Conservation (phyloP, 2,329 filamentous ascomycete genomes). For the Aspergillus flavus region DNA sequence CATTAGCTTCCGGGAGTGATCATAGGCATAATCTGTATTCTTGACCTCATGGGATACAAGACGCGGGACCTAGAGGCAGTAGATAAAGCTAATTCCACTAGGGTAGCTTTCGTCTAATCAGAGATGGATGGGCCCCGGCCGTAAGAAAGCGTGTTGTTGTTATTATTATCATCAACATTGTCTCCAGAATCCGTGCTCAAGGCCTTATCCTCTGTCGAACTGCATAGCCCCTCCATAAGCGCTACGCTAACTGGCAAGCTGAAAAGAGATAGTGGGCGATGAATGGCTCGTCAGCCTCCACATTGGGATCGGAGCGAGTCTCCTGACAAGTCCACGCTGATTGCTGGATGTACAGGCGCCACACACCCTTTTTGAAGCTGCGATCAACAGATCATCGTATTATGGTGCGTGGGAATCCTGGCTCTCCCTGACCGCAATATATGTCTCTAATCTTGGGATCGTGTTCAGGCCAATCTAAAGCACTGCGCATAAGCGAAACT, state of each 20-base stretch:
- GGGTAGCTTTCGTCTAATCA: background rate
- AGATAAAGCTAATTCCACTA: background rate
- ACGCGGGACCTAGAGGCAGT: background rate
- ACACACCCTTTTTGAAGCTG: constrained; percentile 6
- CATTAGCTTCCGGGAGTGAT: background rate
- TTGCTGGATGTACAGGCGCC: constrained; percentile 11
- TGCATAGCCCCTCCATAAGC: constrained; percentile 12
- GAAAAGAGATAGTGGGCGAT: constrained; percentile 10
- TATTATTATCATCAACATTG: background rate
- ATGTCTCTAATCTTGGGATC: constrained; percentile 5
- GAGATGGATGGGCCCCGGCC: background rate
- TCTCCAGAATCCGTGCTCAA: background rate
- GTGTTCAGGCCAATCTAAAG: constrained; percentile 1
- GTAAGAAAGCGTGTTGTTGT: background rate
- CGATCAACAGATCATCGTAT: constrained; percentile 15
- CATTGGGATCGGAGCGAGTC: constrained; percentile 18
- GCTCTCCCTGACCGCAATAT: constrained; percentile 13
- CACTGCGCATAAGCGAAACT: background rate
- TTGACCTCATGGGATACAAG: background rate
- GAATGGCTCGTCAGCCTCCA: constrained; percentile 10
- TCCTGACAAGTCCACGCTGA: constrained; percentile 23
- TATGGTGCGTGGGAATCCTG: constrained; percentile 11
- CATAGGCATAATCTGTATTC: background rate
- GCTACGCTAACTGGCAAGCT: constrained; percentile 15
- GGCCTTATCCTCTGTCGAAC: background rate